phyloP scores from a whole-genome alignment of 306 rosid genomes.

The Sicyos baderoa region DNA sequence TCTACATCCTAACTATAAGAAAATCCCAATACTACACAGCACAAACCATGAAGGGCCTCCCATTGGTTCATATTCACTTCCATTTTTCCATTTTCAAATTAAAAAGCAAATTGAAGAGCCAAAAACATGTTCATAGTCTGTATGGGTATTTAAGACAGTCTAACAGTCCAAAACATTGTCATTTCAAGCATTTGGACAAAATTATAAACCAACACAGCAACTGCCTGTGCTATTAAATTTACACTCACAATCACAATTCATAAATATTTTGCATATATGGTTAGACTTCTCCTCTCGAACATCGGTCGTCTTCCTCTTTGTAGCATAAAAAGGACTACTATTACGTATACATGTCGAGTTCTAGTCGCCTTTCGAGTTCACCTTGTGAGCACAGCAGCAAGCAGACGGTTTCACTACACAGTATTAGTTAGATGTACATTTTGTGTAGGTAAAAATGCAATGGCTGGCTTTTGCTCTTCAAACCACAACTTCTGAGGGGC shows the following conservation, averaged over 20 bases:
- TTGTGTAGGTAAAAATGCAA: constrained; percentile 38
- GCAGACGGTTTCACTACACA: constrained; percentile 11
- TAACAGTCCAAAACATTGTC: constrained; percentile 9
- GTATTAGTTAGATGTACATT: constrained; percentile 36
- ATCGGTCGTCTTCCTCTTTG: neutral
- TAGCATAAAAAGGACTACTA: neutral
- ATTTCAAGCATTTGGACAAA: constrained; percentile 11
- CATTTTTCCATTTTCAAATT: neutral
- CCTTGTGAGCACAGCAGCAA: constrained; percentile 9
- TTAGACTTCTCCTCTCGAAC: neutral
- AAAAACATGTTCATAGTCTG: constrained; percentile 4
- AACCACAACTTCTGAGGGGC: constrained; percentile 35
- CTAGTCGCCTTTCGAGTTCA: neutral
- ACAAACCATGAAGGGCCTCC: no score
- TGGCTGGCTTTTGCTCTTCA: constrained; percentile 37
- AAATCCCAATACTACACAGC: no score
- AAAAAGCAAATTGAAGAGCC: neutral
- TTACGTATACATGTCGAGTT: neutral
- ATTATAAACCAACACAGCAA: neutral
- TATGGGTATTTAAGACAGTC: neutral
- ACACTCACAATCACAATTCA: constrained; percentile 6
- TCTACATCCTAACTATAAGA: no score
- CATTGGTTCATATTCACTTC: no score
- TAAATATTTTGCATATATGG: neutral
- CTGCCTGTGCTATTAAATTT: constrained; percentile 1